Evolutionary conservation across 257 asterid genomes (phyloP).

Genomic region (Lantana camara): DNA sequence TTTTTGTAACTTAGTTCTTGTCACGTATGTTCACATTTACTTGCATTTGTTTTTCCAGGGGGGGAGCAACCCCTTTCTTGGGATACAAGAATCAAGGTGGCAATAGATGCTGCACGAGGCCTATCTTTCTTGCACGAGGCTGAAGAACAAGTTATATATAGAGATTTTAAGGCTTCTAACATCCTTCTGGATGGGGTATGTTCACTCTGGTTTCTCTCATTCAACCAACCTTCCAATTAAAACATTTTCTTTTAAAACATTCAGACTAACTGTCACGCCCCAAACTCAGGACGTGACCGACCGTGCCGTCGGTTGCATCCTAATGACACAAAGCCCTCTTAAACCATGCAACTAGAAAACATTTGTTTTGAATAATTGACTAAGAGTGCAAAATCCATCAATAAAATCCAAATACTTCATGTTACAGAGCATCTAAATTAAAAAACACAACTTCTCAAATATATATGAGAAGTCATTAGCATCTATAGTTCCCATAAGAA

Average conservation of each 20-base stretch:
- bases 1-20: conserved; percentile 15
- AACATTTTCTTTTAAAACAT: not conserved
- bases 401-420: too few relatives aligned
- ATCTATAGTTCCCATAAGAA: too few relatives aligned
- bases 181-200: conserved; percentile 86
- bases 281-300: conserved; percentile 81
- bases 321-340: too few relatives aligned
- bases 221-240: not conserved
- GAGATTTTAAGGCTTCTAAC: conserved; percentile 93
- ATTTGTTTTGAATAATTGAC: too few relatives aligned
- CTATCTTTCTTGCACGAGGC: conserved; percentile 90
- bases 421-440: too few relatives aligned
- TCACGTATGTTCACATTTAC: conserved; percentile 1
- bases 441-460: too few relatives aligned
- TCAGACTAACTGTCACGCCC: conserved; percentile 9
- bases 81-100: conserved; percentile 91
- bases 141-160: conserved; percentile 76
- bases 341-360: too few relatives aligned
- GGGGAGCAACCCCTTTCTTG: conserved; percentile 84
- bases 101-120: conserved; percentile 91
- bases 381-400: too few relatives aligned
- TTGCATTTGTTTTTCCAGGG: conserved; percentile 47
- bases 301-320: too few relatives aligned
- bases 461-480: too few relatives aligned
- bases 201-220: conserved; percentile 2